These are phyloP conservation scores for Penicillium taxi DNA, from an alignment of 495 filamentous ascomycete species.

Conservation along the genomic window DNA sequence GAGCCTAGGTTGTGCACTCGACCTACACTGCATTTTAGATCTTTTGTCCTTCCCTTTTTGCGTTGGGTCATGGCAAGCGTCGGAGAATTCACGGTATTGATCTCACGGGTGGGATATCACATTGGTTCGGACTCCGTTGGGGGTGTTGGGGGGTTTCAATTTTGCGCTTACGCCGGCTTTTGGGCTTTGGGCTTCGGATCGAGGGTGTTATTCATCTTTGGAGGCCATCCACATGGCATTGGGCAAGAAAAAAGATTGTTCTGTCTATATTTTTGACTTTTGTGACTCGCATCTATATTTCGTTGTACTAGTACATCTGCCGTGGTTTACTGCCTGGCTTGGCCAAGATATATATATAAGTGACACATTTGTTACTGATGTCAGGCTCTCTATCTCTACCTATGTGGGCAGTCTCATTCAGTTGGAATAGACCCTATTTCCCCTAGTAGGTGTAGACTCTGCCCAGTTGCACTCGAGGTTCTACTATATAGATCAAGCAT, in stretches of 20 bases:
- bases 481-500: no score
- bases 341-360: no score
- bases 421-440: no score
- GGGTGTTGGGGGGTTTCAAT: constrained; percentile 42
- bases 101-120: constrained; percentile 40
- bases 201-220: constrained; percentile 14
- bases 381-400: no score
- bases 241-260: constrained; percentile 33
- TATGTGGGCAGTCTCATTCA: no score
- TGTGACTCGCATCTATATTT: constrained; percentile 1
- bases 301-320: constrained; percentile 4
- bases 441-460: no score
- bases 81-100: constrained; percentile 43
- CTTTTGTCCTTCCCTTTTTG: constrained; percentile 35
- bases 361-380: no score
- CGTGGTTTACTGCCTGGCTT: no score
- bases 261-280: constrained; percentile 28
- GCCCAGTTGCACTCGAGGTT: no score
- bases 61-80: constrained; percentile 38
- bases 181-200: no score
- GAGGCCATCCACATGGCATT: constrained; percentile 16
- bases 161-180: constrained; percentile 32
- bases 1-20: constrained; percentile 23
- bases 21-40: constrained; percentile 41
- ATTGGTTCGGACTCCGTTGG: constrained; percentile 39